Conservation (phyloP, 83 land plant genomes). For the Isoetes engelmannii region DNA sequence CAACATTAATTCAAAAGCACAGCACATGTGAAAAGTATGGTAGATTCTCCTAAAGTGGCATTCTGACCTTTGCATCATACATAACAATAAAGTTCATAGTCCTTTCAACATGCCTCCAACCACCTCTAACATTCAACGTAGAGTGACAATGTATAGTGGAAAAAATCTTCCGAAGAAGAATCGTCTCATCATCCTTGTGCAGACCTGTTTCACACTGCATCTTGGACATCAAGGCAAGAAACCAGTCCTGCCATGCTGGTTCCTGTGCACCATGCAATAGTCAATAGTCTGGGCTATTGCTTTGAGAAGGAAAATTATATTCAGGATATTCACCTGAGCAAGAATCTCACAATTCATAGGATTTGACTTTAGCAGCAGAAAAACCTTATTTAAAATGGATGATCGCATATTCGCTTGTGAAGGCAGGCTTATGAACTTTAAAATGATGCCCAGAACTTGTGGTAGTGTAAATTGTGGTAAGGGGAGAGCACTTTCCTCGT, state of each 20-base stretch:
- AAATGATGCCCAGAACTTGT: conserved; percentile 62
- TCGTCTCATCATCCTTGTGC: conserved; percentile 22
- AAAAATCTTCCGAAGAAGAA: conserved; percentile 23
- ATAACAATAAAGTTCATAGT: conserved; percentile 23
- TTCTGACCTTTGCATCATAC: conserved; percentile 27
- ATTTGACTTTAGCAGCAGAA: conserved; percentile 72
- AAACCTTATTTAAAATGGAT: conserved; percentile 54
- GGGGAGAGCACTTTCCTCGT: not conserved
- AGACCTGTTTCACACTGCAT: conserved; percentile 3
- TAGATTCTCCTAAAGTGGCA: no score
- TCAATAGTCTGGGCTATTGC: not conserved
- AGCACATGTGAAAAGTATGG: no score
- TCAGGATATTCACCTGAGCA: conserved; percentile 45
- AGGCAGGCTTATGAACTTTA: conserved; percentile 51
- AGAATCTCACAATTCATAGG: conserved; percentile 70
- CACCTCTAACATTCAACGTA: conserved; percentile 24
- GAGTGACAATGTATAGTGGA: conserved; percentile 23
- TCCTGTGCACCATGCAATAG: conserved; percentile 19
- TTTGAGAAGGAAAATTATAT: not conserved
- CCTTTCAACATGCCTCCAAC: conserved; percentile 34
- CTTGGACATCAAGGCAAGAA: conserved; percentile 21
- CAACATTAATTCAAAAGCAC: not conserved
- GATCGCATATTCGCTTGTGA: conserved; percentile 39
- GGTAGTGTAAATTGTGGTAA: conserved; percentile 69
- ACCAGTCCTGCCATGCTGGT: conserved; percentile 38